phyloP scores from a whole-genome alignment of 1,139 yeast species.

The Saccharomyces uvarum region DNA sequence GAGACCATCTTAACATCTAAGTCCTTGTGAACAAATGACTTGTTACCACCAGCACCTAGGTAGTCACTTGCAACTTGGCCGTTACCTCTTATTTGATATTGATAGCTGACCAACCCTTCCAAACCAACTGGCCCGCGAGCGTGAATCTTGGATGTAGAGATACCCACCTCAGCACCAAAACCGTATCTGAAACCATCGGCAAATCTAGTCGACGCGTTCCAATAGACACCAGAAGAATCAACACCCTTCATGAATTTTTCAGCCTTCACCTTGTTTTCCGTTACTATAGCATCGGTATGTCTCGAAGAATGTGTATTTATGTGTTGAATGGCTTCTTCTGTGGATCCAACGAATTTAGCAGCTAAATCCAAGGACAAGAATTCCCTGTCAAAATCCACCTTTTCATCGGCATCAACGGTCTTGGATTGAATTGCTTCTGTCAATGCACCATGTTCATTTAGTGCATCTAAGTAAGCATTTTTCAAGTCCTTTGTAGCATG shows the following conservation, averaged over 20 bases:
- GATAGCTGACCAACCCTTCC: constrained; percentile 93
- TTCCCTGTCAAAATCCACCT: constrained; percentile 69
- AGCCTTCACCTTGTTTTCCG: constrained; percentile 63
- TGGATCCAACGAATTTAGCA: constrained; percentile 50
- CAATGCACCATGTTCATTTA: constrained; percentile 22
- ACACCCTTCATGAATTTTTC: constrained; percentile 73
- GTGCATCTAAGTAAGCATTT: constrained; percentile 20
- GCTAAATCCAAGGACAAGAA: constrained; percentile 78
- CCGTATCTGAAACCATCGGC: constrained; percentile 99
- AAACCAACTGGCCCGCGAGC: constrained; percentile 98
- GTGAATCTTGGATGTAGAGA: constrained; percentile 91
- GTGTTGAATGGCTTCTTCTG: constrained; percentile 68
- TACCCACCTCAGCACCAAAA: constrained; percentile 97
- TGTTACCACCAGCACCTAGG: constrained; percentile 84
- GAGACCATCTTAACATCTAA: constrained; percentile 34
- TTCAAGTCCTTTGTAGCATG: constrained; percentile 55
- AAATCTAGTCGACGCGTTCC: constrained; percentile 95
- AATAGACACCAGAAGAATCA: constrained; percentile 95
- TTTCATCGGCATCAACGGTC: constrained; percentile 42
- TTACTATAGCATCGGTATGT: constrained; percentile 89
- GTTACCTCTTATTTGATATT: constrained; percentile 81
- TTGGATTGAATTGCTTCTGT: constrained; percentile 24
- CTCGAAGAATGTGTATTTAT: constrained; percentile 89
- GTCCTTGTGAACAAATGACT: constrained; percentile 69
- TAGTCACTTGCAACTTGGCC: constrained; percentile 92